A percentile compares a stretch with the other conserved stretches of the same genome.
Evolutionary conservation across 345 rosid genomes (phyloP).

Genomic region (Gossypium thurberi): DNA sequence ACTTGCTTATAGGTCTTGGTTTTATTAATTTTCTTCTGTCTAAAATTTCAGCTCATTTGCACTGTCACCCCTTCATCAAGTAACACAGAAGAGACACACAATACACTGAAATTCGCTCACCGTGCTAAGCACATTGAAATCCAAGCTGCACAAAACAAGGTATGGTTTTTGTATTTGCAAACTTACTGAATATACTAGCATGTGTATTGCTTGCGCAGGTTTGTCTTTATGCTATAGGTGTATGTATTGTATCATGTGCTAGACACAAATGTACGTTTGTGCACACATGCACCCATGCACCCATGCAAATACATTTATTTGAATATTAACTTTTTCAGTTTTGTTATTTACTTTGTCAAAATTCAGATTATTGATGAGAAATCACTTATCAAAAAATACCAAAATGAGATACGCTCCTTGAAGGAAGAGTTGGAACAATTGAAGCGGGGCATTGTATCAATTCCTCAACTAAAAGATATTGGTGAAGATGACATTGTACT

Average conservation of each 20-base stretch:
- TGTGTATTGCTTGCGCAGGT: background rate
- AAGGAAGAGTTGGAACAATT: conserved; percentile 93
- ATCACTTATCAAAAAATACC: conserved; percentile 95
- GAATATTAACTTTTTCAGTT: background rate
- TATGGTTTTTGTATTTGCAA: conserved; percentile 4
- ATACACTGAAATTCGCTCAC: conserved; percentile 97
- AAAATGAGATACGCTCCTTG: conserved; percentile 79
- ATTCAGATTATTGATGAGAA: conserved; percentile 95
- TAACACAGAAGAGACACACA: conserved; percentile 95
- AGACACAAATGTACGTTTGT: background rate
- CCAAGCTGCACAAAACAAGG: conserved; percentile 93
- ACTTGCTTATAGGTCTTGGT: background rate
- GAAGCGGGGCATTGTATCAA: conserved; percentile 69
- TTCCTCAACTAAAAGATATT: conserved; percentile 58
- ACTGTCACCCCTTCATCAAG: conserved; percentile 96
- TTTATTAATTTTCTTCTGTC: conserved; percentile 20
- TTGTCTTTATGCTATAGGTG: background rate
- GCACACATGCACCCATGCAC: background rate
- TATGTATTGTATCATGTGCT: background rate
- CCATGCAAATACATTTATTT: background rate
- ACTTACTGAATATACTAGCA: background rate
- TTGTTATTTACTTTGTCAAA: conserved; percentile 18
- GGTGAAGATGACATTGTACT: conserved; percentile 74
- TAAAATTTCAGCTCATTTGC: conserved; percentile 83
- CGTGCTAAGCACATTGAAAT: conserved; percentile 99